Evolutionary conservation across 2,329 filamentous ascomycete genomes (phyloP), one percentile per base, ranked within the genome.

Genomic region (Myrmaecium sp.): DNA sequence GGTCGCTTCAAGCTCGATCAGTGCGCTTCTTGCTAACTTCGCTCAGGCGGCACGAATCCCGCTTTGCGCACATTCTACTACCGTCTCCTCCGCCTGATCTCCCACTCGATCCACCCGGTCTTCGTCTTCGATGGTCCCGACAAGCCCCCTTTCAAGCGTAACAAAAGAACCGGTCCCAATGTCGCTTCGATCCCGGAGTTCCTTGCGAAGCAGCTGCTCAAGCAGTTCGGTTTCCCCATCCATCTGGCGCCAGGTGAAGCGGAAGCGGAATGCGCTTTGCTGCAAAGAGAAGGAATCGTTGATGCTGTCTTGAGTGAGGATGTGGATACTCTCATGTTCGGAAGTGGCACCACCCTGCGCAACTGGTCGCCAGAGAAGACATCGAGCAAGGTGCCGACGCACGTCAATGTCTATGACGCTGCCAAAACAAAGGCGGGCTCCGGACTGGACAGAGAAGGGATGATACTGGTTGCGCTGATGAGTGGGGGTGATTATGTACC

Each of bases 281-380:
- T 98, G 3, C 84, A 98, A 44, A 64, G 66, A 32, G 66, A 74
- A 23, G 30, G 27, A 1, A 60, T 93, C 6, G 84, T 93, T 1
- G 89, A 98, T 49, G 86, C 81, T 0, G 89, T 95, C 2, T 61
- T 98, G 40, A 94, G 81, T 48, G 84, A 98, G 48, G 89, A 98
- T 58, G 83, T 94, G 22, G 89, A 98, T 47, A 89, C 86, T 2
- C 68, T 95, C 41, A 95, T 95, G 86, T 95, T 95, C 54, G 89
- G 89, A 2, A 89, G 82, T 35, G 73, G 68, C 0, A 55, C 70
- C 19, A 86, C 78, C 0, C 55, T 94, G 21, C 67, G 82, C 26
- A 86, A 82, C 41, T 94, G 81, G 74, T 79, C 79, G 0, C 66
- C 78, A 3, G 81, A 91, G 44, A 64, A 62, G 8, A 64, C 59